Base-by-base conservation (phyloP, 306 rosid genomes). In the Chamaecrista fasciculata region DNA sequence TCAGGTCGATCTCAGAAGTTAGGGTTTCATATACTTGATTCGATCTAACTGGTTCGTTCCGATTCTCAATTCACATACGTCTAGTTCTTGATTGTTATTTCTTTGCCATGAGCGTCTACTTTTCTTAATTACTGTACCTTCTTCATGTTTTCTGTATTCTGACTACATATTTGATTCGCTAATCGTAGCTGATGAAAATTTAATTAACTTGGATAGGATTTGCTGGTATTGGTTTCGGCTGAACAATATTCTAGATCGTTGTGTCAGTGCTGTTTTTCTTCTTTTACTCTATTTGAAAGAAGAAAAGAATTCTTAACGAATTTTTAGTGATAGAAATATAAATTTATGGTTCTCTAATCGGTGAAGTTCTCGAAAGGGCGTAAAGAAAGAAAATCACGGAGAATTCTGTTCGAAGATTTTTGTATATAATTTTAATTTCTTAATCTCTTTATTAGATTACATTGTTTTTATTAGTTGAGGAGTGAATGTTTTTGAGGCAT, bases 11-110 rank as follows among this genome's bases (percentile, higher is more conserved):
- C 76, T 63, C 14, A 31, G 53, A 20, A 7, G 21, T 43, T 70
- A 25, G 76, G 73, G 58, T 53, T 74, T 77, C 63, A 11, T 26
- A 2, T 50, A 26, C 47, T 33, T n/a, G 14, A 56, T 70, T 68
- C 80, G 46, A 47, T 64, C 69, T 5, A 33, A 1, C 42, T 57
- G 75, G 87, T 83, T 43, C 46, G 84, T 73, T 60, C 66, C 60
- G 64, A 9, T 33, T 14, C 40, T 75, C 42, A 36, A 1, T 47
- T 26, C n/a, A 6, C 5, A 24, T 4, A 37, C 28, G 48, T 12
- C 0, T 52, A 2, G 6, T 28, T 28, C 20, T 4, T 25, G 37
- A 26, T 28, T n/a, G n/a, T n/a, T n/a, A n/a, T 55, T 55, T 55
- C 11, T 9, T 42, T 42, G 16, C 3, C 12, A 40, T 40, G 46